Percentiles rank a stretch among this genome's conserved stretches.
Conservation (phyloP, 768 basidiomycete genomes). For the Omphalotus guepiniiformis region DNA sequence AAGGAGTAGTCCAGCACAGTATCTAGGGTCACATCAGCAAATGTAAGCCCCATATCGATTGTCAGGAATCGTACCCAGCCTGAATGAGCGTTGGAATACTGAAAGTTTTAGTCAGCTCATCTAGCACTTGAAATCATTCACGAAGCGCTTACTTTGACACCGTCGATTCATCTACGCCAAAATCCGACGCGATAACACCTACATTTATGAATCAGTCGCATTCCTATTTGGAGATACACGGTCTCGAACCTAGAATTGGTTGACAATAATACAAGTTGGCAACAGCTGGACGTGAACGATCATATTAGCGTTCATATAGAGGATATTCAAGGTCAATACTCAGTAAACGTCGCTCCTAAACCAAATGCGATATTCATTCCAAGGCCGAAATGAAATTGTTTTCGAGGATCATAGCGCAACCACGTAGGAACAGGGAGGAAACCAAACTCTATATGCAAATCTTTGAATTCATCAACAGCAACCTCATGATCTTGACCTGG, state of each 20-base stretch:
- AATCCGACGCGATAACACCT: constrained; percentile 15
- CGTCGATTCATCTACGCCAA: constrained; percentile 8
- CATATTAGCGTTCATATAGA: not conserved
- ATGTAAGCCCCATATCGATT: constrained; percentile 1
- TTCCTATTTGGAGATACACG: too few relatives aligned
- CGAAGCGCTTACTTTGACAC: constrained; percentile 16
- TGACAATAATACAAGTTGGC: constrained; percentile 84
- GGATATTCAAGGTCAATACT: constrained; percentile 11
- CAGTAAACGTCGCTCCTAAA: constrained; percentile 55
- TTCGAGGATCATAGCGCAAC: constrained; percentile 47
- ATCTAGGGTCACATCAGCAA: too few relatives aligned
- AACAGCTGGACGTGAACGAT: constrained; percentile 35
- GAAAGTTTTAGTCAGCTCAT: constrained; percentile 21
- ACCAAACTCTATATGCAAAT: constrained; percentile 58
- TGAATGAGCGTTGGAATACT: constrained; percentile 67
- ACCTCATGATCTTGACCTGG: too few relatives aligned
- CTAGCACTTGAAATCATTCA: constrained; percentile 18
- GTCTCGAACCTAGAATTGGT: too few relatives aligned
- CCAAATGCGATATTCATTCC: constrained; percentile 58
- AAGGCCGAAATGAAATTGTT: constrained; percentile 50
- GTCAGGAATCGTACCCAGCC: constrained; percentile 46
- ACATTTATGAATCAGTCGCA: too few relatives aligned
- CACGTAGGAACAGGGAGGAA: constrained; percentile 59
- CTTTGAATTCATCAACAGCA: too few relatives aligned
- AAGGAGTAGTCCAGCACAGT: constrained; percentile 67